Evolutionary conservation across 306 rosid species (phyloP).

Genomic region (Castanopsis chinensis): DNA sequence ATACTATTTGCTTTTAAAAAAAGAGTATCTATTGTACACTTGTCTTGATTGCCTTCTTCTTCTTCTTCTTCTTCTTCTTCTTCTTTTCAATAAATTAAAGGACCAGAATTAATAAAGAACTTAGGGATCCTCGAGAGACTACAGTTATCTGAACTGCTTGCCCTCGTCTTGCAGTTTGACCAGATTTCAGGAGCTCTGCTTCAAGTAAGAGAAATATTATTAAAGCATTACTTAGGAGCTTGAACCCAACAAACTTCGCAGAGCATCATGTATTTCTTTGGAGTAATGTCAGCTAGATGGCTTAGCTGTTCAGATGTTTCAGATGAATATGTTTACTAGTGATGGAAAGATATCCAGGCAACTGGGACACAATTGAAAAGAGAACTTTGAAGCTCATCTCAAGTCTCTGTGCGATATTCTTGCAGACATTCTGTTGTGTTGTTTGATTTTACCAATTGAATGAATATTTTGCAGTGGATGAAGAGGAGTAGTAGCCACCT

Average conservation of each 20-base stretch:
- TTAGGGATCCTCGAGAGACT: not conserved
- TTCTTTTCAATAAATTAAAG: not conserved
- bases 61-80: not conserved
- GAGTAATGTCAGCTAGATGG: slow-evolving; percentile 1
- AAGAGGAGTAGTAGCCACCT: not conserved
- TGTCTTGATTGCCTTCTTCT: not conserved
- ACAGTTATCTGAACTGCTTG: not conserved
- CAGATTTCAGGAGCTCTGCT: slow-evolving; percentile 59
- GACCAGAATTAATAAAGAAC: not conserved
- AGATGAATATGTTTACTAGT: not conserved
- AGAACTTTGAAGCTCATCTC: not conserved
- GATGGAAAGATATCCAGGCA: not conserved
- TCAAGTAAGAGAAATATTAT: slow-evolving; percentile 23
- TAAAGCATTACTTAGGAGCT: slow-evolving; percentile 9
- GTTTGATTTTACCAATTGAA: not conserved
- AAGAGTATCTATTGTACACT: not conserved
- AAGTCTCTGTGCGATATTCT: not conserved
- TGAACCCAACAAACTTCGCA: slow-evolving; percentile 9
- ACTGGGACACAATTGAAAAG: not conserved
- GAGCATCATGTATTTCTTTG: not conserved
- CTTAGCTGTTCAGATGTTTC: not conserved
- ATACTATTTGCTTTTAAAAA: not conserved
- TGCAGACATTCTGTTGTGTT: not conserved
- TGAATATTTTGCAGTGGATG: not conserved
- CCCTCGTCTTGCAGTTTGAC: slow-evolving; percentile 49